Evolutionary conservation across 2,329 filamentous ascomycete species (phyloP).

Genomic region (Penicillium sp.): DNA sequence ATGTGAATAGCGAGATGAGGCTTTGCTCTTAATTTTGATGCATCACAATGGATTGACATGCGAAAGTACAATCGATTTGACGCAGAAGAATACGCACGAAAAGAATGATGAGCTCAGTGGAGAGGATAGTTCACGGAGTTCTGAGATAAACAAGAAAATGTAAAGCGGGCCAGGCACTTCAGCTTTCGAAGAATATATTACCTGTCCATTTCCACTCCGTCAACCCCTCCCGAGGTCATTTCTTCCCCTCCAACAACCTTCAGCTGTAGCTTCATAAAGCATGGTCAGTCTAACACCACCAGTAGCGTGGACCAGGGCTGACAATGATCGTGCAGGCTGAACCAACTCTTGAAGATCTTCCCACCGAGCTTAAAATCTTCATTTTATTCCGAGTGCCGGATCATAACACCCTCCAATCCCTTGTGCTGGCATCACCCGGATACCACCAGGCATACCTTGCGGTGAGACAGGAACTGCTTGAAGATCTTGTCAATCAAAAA

Average conservation of each 20-base stretch:
- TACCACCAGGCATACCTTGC: slow-evolving; percentile 13
- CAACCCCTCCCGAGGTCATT: background rate
- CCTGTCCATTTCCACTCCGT: background rate
- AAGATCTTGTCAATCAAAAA: slow-evolving; percentile 2
- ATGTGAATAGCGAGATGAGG: background rate
- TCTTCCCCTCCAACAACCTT: background rate
- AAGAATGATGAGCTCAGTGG: background rate
- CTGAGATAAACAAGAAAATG: background rate
- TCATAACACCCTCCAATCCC: slow-evolving; percentile 9
- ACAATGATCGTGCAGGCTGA: slow-evolving; percentile 1
- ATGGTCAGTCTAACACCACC: background rate
- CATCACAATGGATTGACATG: background rate
- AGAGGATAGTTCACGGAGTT: background rate
- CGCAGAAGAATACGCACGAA: background rate
- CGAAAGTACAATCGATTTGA: background rate
- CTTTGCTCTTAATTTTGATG: background rate
- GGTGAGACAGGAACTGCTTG: slow-evolving; percentile 7
- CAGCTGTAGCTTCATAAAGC: background rate
- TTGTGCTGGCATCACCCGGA: slow-evolving; percentile 12
- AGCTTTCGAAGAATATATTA: background rate
- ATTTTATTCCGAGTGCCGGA: slow-evolving; percentile 11
- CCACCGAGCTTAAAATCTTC: slow-evolving; percentile 11
- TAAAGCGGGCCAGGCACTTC: background rate
- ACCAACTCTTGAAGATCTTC: slow-evolving; percentile 8
- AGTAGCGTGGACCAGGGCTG: background rate